Conservation (phyloP, 441 rosid genomes). For the California macrophylla region DNA sequence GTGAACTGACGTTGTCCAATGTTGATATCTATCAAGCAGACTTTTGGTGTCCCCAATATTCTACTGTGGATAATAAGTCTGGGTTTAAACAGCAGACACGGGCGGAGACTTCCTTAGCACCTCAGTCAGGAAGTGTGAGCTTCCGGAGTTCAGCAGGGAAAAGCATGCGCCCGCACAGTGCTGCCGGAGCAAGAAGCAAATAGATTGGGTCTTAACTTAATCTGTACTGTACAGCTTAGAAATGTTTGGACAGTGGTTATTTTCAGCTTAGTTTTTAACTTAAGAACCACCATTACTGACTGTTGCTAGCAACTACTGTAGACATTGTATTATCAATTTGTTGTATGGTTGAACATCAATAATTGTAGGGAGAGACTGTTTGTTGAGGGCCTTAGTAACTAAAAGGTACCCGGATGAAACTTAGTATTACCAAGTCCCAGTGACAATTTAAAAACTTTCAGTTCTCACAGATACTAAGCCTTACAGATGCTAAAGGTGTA, state of each 20-base stretch:
- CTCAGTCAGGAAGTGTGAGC: slow-evolving; percentile 16
- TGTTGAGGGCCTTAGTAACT: no score
- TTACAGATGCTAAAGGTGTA: no score
- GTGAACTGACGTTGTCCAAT: slow-evolving; percentile 27
- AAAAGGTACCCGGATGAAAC: no score
- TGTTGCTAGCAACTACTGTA: neutral
- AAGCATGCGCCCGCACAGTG: slow-evolving; percentile 16
- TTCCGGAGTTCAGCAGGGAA: slow-evolving; percentile 22
- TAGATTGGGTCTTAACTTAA: slow-evolving; percentile 19
- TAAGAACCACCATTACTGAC: neutral
- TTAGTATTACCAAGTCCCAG: no score
- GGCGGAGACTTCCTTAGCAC: slow-evolving; percentile 17
- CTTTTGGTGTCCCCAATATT: slow-evolving; percentile 33
- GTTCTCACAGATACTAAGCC: no score
- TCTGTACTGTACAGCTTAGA: slow-evolving; percentile 34
- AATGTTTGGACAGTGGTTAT: neutral
- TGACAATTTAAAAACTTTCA: no score
- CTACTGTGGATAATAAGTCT: slow-evolving; percentile 27
- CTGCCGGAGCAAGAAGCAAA: slow-evolving; percentile 23
- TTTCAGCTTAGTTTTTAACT: neutral
- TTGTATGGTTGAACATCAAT: neutral
- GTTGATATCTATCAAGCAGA: slow-evolving; percentile 26
- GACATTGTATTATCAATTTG: neutral
- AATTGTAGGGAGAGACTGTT: no score
- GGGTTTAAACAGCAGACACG: slow-evolving; percentile 21